Evolutionary conservation across 345 rosid species (phyloP).

Genomic region (Eucalyptus leucophloia): DNA sequence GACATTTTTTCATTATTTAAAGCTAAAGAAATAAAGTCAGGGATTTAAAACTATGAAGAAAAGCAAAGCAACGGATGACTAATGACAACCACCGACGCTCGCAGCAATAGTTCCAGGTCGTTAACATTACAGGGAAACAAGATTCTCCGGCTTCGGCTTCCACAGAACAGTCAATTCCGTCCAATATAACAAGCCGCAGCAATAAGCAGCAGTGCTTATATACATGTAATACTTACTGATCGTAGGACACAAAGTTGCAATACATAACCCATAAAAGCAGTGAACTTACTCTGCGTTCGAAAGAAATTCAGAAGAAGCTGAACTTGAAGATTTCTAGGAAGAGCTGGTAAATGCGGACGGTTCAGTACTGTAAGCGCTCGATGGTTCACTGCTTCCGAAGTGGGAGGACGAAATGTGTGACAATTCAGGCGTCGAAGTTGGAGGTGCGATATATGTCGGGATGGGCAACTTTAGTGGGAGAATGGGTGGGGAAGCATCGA

Average conservation of each 20-base stretch:
- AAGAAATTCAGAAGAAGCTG: not conserved
- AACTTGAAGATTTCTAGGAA: too few species aligned
- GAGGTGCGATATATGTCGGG: not conserved
- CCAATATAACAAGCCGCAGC: too few species aligned
- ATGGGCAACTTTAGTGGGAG: not conserved
- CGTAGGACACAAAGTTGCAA: not conserved
- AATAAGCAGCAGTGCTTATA: too few species aligned
- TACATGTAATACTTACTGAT: too few species aligned
- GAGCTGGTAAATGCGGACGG: not conserved
- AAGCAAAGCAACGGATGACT: not conserved
- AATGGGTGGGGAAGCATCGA: not conserved
- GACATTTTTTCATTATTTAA: not conserved
- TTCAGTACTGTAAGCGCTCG: not conserved
- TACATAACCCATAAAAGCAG: not conserved
- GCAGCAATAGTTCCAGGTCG: not conserved
- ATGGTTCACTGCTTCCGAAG: not conserved
- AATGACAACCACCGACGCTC: not conserved
- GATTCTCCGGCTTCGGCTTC: too few species aligned
- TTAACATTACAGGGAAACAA: not conserved
- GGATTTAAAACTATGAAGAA: not conserved
- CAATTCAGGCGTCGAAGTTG: not conserved
- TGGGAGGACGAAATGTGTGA: not conserved
- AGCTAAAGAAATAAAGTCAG: too few species aligned
- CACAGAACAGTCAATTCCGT: too few species aligned
- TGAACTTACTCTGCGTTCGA: not conserved